These are phyloP conservation scores for Musa acuminata DNA, from an alignment of 176 grass and related monocot species.

Conservation along the genomic window DNA sequence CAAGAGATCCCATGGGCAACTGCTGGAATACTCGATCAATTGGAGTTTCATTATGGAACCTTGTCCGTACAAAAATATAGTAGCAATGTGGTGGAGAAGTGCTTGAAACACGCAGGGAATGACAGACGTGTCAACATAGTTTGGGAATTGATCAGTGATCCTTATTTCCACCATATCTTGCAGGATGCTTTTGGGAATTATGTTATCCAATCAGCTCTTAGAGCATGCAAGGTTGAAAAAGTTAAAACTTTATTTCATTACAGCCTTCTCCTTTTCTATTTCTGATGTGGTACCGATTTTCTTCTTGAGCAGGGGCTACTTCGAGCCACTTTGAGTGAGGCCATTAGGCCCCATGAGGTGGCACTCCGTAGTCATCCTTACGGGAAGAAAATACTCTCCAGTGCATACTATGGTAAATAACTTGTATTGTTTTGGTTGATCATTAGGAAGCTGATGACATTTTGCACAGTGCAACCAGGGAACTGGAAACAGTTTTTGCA, in stretches of 20 bases:
- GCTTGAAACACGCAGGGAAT: constrained; percentile 24
- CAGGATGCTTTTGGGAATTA: constrained; percentile 43
- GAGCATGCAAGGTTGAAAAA: constrained; percentile 16
- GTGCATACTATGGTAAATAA: background rate
- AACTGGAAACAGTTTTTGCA: background rate
- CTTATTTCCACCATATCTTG: constrained; percentile 33
- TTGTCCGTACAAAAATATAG: constrained; percentile 41
- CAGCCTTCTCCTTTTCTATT: background rate
- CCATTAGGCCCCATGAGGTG: background rate
- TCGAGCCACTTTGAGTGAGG: background rate
- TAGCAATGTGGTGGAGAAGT: constrained; percentile 54
- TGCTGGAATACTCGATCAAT: constrained; percentile 18
- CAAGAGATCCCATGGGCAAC: background rate
- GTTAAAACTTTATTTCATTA: background rate
- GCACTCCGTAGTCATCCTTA: background rate
- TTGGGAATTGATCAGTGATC: constrained; percentile 27
- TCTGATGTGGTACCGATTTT: background rate
- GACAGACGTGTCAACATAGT: constrained; percentile 4
- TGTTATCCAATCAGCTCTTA: constrained; percentile 36
- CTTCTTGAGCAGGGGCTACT: background rate
- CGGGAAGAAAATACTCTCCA: constrained; percentile 3
- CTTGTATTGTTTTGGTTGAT: background rate
- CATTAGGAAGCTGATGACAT: background rate
- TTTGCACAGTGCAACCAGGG: background rate
- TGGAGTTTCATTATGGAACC: constrained; percentile 27